These are phyloP conservation scores for Sordaria brevicollis DNA, from an alignment of 495 filamentous ascomycete species.

Conservation along the genomic window DNA sequence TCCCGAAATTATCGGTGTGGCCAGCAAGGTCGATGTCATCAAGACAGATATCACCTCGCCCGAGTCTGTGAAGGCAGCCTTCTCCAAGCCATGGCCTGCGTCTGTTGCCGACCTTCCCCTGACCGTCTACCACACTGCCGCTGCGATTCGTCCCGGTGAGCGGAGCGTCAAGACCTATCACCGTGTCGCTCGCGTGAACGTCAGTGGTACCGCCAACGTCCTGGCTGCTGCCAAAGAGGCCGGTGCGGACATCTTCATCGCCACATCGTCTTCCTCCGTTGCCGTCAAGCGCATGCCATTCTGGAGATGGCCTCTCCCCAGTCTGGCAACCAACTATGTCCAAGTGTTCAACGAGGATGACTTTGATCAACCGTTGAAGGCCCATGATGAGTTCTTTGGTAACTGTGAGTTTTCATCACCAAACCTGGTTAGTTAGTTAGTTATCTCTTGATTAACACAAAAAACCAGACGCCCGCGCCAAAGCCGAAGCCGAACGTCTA, in stretches of 20 bases:
- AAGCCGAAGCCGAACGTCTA: conserved; percentile 42
- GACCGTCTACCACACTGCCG: conserved; percentile 51
- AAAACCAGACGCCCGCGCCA: conserved; percentile 31
- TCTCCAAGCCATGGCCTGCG: conserved; percentile 39
- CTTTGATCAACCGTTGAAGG: conserved; percentile 31
- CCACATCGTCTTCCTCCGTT: conserved; percentile 48
- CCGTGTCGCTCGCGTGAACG: conserved; percentile 41
- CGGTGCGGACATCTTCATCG: conserved; percentile 46
- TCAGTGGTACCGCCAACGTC: conserved; percentile 49
- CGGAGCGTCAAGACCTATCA: conserved; percentile 36
- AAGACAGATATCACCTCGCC: conserved; percentile 45
- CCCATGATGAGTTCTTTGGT: conserved; percentile 40
- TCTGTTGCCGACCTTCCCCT: conserved; percentile 35
- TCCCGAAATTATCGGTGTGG: conserved; percentile 24
- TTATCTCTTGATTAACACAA: no score
- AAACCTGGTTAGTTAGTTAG: not conserved
- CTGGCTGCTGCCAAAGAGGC: conserved; percentile 38
- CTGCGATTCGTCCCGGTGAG: conserved; percentile 39
- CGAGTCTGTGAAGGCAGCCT: conserved; percentile 33
- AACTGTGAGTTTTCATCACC: conserved; percentile 30
- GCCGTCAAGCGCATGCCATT: conserved; percentile 31
- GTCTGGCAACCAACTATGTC: conserved; percentile 24
- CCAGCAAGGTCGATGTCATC: conserved; percentile 33
- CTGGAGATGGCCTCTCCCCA: conserved; percentile 41
- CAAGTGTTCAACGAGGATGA: conserved; percentile 39